phyloP scores from a whole-genome alignment of 208 protist species.

The Crithidia acanthocephali region DNA sequence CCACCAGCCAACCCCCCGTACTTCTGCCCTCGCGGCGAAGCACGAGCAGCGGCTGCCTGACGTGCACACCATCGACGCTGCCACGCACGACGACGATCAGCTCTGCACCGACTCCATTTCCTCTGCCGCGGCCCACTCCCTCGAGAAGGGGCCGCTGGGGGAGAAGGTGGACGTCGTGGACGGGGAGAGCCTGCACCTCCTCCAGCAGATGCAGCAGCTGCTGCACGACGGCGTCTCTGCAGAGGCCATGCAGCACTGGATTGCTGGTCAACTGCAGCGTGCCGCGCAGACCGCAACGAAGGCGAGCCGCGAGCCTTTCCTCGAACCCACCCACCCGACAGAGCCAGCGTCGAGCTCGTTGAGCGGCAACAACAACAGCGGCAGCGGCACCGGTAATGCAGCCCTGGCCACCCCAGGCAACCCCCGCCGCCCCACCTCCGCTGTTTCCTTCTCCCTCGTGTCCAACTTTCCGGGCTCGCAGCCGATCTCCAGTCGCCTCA shows the following conservation, averaged over 20 bases:
- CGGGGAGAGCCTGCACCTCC: constrained; percentile 17
- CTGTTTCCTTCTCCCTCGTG: constrained; percentile 19
- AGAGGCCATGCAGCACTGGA: constrained; percentile 29
- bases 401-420: background rate
- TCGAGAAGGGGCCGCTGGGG: constrained; percentile 3
- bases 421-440: constrained; percentile 14
- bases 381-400: background rate
- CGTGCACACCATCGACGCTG: background rate
- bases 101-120: background rate
- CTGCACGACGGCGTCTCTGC: constrained; percentile 17
- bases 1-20: background rate
- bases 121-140: background rate
- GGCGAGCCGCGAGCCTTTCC: background rate
- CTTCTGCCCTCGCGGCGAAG: background rate
- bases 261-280: constrained; percentile 19
- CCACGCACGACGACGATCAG: background rate
- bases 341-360: background rate
- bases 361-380: background rate
- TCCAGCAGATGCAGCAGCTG: constrained; percentile 31
- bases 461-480: background rate
- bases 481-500: background rate
- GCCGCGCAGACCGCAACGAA: background rate
- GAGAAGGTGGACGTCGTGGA: background rate
- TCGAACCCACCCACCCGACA: background rate
- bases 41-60: background rate